A percentile compares a stretch with the other conserved stretches of the same genome.
Evolutionary conservation across 192 early-diverging fungal species (phyloP).

Genomic region (Rhizophagus clarus): DNA sequence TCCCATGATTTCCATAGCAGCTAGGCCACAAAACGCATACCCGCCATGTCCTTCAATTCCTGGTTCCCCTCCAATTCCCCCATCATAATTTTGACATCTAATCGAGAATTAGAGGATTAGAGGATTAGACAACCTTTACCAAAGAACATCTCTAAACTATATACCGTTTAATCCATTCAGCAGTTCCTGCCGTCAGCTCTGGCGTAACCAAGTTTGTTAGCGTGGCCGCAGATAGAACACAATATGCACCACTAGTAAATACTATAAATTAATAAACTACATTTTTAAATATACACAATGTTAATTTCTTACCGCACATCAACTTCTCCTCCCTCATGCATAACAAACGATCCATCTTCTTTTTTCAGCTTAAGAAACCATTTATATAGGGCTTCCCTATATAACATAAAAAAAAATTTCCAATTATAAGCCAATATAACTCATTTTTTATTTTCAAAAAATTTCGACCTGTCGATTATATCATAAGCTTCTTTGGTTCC

Average conservation of each 20-base stretch:
- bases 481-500: conserved; percentile 74
- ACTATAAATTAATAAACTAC: neutral
- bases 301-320: conserved; percentile 68
- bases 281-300: neutral
- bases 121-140: conserved; percentile 2
- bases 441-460: neutral
- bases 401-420: neutral
- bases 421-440: neutral
- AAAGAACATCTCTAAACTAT: conserved; percentile 21
- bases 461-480: conserved; percentile 54
- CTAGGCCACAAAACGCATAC: conserved; percentile 92
- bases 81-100: conserved; percentile 89
- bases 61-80: conserved; percentile 84
- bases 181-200: conserved; percentile 64
- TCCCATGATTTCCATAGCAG: conserved; percentile 79
- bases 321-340: conserved; percentile 92
- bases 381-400: conserved; percentile 60
- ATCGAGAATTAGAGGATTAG: neutral
- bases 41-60: conserved; percentile 93
- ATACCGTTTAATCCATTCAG: conserved; percentile 68
- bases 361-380: conserved; percentile 85
- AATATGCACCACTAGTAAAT: conserved; percentile 74
- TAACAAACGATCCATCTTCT: conserved; percentile 84
- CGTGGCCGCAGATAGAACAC: conserved; percentile 75
- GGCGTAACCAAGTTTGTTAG: conserved; percentile 84